phyloP scores from a whole-genome alignment of 352 stramenopile genomes.

The Globisporangium lucens region DNA sequence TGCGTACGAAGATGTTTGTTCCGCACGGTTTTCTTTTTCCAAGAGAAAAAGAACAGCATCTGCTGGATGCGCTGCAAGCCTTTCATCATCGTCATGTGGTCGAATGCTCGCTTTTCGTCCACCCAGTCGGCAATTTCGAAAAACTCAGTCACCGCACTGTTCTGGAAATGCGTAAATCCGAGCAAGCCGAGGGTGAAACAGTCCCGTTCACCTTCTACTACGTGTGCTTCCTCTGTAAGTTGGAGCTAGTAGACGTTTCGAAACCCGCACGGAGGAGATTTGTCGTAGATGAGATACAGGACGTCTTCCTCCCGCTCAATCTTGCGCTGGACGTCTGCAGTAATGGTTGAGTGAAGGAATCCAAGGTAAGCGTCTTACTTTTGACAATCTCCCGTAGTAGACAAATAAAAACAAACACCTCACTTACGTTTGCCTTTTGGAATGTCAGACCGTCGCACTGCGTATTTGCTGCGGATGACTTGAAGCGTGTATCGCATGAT shows the following conservation, averaged over 20 bases:
- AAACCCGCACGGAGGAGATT: constrained; percentile 50
- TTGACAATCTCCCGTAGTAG: constrained; percentile 7
- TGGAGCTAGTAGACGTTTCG: constrained; percentile 65
- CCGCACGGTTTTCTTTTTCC: constrained; percentile 54
- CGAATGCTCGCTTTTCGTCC: constrained; percentile 68
- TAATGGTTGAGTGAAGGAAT: neutral
- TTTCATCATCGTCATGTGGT: constrained; percentile 67
- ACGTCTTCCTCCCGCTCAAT: constrained; percentile 47
- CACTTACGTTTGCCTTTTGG: constrained; percentile 31
- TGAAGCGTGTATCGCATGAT: constrained; percentile 45
- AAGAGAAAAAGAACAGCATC: constrained; percentile 75
- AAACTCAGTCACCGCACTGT: constrained; percentile 43
- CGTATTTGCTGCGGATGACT: constrained; percentile 29
- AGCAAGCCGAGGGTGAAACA: constrained; percentile 61
- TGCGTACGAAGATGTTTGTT: constrained; percentile 36
- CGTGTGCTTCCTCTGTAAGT: constrained; percentile 36
- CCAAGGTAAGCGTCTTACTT: neutral
- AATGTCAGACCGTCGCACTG: constrained; percentile 34
- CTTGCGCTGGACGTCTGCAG: constrained; percentile 19
- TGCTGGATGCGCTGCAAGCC: constrained; percentile 60
- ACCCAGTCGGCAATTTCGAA: constrained; percentile 50
- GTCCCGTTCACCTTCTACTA: constrained; percentile 26
- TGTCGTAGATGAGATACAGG: constrained; percentile 44
- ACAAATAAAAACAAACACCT: neutral
- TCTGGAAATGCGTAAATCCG: constrained; percentile 54